Percentiles rank a stretch among this genome's conserved stretches.
Conservation (phyloP, 2,329 filamentous ascomycete species). For the Fusarium nodosum region DNA sequence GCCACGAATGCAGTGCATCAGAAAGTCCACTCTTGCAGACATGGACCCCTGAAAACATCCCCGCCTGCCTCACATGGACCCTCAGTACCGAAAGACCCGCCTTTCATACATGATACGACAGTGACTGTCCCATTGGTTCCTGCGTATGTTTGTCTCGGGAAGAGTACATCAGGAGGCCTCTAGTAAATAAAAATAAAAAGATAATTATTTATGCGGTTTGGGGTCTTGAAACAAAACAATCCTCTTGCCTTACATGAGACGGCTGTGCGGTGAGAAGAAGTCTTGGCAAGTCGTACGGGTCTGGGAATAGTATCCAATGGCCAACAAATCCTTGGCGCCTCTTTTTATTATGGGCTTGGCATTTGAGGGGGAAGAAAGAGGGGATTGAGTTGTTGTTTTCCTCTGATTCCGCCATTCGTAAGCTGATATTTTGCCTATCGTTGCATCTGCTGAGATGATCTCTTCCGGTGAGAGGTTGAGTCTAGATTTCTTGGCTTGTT, state of each 20-base stretch:
- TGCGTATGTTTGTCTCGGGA: slow-evolving; percentile 11
- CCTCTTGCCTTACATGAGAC: neutral
- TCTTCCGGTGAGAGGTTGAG: neutral
- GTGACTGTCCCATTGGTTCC: slow-evolving; percentile 1
- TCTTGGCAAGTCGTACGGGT: slow-evolving; percentile 22
- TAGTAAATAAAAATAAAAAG: neutral
- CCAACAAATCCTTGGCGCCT: slow-evolving; percentile 14
- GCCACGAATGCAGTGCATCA: slow-evolving; percentile 42
- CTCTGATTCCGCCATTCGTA: slow-evolving; percentile 7
- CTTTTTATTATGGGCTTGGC: slow-evolving; percentile 18
- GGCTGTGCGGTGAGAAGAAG: slow-evolving; percentile 23
- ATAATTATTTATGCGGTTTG: neutral
- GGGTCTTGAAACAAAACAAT: neutral
- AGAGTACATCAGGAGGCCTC: neutral
- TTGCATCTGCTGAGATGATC: slow-evolving; percentile 2
- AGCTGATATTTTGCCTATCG: slow-evolving; percentile 1
- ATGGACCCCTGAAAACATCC: slow-evolving; percentile 10
- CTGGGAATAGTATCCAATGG: slow-evolving; percentile 14
- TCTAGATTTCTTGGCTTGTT: slow-evolving; percentile 7
- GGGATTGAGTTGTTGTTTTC: neutral
- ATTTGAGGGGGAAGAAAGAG: neutral
- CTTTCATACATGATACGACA: slow-evolving; percentile 22
- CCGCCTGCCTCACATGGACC: neutral
- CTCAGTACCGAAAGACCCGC: slow-evolving; percentile 15
- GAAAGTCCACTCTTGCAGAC: slow-evolving; percentile 19